Percentiles rank a stretch among this genome's conserved stretches.
Conservation (phyloP, 345 rosid species). For the Cochlearia excelsa region DNA sequence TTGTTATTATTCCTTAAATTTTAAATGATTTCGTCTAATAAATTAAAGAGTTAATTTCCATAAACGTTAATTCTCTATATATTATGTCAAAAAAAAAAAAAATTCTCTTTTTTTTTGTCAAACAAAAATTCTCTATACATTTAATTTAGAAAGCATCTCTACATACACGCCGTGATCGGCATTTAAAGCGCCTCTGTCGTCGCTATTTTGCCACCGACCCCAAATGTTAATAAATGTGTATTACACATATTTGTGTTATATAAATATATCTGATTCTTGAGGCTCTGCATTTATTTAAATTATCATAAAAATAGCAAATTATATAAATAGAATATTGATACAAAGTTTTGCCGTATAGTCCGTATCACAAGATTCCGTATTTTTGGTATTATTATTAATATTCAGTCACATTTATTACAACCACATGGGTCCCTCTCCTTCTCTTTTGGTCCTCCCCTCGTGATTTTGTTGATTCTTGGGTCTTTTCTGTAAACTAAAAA, state of each 20-base stretch:
- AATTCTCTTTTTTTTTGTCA: conserved; percentile 15
- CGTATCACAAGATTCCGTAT: conserved; percentile 34
- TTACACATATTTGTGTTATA: conserved; percentile 21
- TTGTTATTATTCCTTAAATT: conserved; percentile 4
- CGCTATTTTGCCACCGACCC: conserved; percentile 36
- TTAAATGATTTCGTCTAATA: conserved; percentile 5
- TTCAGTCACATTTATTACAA: conserved; percentile 16
- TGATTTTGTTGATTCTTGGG: conserved; percentile 11
- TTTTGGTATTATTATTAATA: background rate
- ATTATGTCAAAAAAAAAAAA: background rate
- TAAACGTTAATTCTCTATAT: conserved; percentile 17
- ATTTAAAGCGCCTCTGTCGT: conserved; percentile 35
- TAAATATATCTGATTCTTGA: background rate
- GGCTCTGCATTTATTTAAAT: conserved; percentile 11
- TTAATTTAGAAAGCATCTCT: too few species aligned
- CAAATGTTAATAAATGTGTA: conserved; percentile 20
- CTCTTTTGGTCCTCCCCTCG: conserved; percentile 21
- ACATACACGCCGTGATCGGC: conserved; percentile 35
- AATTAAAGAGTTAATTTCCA: background rate
- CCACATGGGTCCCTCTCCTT: conserved; percentile 25
- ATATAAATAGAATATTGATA: conserved; percentile 2
- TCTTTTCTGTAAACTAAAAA: background rate
- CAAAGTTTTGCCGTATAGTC: conserved; percentile 26
- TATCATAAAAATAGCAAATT: conserved; percentile 4
- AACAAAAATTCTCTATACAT: too few species aligned